Evolutionary conservation across 495 filamentous ascomycete species (phyloP), one percentile per base, ranked within the genome.

Genomic region (Podospora fimiseda): DNA sequence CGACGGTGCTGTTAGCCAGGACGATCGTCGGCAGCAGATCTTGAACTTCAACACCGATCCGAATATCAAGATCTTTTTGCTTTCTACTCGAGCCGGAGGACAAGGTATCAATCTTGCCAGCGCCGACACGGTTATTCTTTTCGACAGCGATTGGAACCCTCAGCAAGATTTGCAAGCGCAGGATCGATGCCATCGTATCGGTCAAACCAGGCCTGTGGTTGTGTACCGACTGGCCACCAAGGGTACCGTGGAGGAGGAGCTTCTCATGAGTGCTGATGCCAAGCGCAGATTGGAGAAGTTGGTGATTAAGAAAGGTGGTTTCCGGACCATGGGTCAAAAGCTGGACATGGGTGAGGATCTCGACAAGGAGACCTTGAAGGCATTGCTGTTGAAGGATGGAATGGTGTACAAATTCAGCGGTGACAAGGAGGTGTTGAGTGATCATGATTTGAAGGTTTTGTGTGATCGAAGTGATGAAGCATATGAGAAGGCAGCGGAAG

Each of bases 121-220:
- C 51, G 93, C 93, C 11, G 93, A 99, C 64, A 97, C 94, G 0
- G 94, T 99, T 21, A 87, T 99, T 52, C 71, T 99, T 2, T 97
- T 96, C 55, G 93, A 99, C 68, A 88, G 81, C 23, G 93, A 98
- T 67, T 98, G 93, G 92, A 98, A 98, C 63, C 93, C 93, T 0
- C 93, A 97, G 67, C 90, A 95, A 62, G 93, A 98, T 68, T 77
- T 98, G 14, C 93, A 98, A 65, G 93, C 93, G 0, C 90, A 95
- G 67, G 93, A 98, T 60, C 87, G 93, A 16, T 89, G 87, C 1
- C 93, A 98, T 63, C 83, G 93, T 30, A 97, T 98, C 47, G 93
- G 93, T 0, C 93, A 98, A 65, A 95, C 83, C 30, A 79, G 83
- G 18, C 91, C 91, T 0, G 93, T 98, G 6, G 80, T 98, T 18